phyloP scores from a whole-genome alignment of 106 monocot genomes.

The Dendrobium catenatum region DNA sequence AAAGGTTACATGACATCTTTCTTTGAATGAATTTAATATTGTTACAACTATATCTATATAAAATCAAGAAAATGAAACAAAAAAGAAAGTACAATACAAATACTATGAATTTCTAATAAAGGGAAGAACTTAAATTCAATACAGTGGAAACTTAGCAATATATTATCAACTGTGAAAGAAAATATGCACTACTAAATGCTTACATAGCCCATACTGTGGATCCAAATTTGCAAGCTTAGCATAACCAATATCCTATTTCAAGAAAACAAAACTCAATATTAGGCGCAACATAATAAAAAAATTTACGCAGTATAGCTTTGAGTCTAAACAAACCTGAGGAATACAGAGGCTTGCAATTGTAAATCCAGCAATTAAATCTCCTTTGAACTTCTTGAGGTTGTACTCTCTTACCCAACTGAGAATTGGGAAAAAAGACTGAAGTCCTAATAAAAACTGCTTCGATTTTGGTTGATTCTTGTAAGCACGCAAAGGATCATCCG shows the following conservation, averaged over 20 bases:
- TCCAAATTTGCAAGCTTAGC: conserved; percentile 24
- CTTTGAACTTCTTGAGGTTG: conserved; percentile 50
- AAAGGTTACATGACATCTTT: too few relatives aligned
- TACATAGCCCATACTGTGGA: conserved; percentile 28
- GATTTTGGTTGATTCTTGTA: conserved; percentile 69
- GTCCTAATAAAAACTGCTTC: conserved; percentile 48
- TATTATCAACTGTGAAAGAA: neutral
- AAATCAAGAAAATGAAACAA: too few relatives aligned
- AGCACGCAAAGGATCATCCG: conserved; percentile 70
- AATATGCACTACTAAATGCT: neutral
- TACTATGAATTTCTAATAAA: too few relatives aligned
- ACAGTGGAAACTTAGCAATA: neutral
- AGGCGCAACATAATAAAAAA: neutral
- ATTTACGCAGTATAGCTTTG: neutral
- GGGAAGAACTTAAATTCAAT: neutral
- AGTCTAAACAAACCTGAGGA: conserved; percentile 57
- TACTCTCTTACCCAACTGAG: conserved; percentile 71
- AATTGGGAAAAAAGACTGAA: conserved; percentile 67
- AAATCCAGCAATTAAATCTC: conserved; percentile 81
- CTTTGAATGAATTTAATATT: too few relatives aligned
- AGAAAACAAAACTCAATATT: neutral
- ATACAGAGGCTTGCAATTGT: conserved; percentile 95
- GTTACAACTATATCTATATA: too few relatives aligned
- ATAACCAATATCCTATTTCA: conserved; percentile 21
- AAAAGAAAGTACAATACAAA: too few relatives aligned